Evolutionary conservation across 148 eudicot genomes (phyloP).

Genomic region (Polygonum aviculare): DNA sequence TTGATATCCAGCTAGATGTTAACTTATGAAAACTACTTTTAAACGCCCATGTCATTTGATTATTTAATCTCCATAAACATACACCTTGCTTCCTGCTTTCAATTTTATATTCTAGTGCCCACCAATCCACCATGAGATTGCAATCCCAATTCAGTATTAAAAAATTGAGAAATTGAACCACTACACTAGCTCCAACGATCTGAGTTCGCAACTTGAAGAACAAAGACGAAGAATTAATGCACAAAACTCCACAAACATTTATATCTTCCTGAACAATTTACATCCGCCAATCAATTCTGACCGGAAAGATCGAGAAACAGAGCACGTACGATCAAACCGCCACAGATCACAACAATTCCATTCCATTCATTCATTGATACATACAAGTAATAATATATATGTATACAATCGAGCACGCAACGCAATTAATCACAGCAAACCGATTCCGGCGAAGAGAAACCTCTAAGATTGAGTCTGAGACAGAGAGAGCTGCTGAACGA

Average conservation of each 20-base stretch:
- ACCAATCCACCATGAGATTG: background rate
- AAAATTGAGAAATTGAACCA: too few species aligned
- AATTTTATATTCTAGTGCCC: background rate
- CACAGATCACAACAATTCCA: background rate
- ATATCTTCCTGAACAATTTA: background rate
- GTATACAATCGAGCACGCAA: background rate
- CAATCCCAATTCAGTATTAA: too few species aligned
- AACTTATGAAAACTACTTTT: background rate
- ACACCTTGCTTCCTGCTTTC: background rate
- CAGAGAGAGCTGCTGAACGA: constrained; percentile 39
- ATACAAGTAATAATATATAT: background rate
- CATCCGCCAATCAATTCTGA: background rate
- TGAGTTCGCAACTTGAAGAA: too few species aligned
- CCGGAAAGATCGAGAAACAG: background rate
- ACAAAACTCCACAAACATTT: background rate
- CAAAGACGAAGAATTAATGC: too few species aligned
- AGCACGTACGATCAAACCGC: background rate
- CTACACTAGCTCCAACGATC: too few species aligned
- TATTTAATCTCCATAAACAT: background rate
- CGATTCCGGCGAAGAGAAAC: background rate
- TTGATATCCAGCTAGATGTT: background rate
- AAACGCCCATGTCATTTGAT: background rate
- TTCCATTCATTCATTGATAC: too few species aligned
- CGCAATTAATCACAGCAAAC: background rate
- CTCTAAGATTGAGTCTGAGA: constrained; percentile 13